phyloP scores from a whole-genome alignment of 192 early-diverging fungal species.

The Dispira simplex region DNA sequence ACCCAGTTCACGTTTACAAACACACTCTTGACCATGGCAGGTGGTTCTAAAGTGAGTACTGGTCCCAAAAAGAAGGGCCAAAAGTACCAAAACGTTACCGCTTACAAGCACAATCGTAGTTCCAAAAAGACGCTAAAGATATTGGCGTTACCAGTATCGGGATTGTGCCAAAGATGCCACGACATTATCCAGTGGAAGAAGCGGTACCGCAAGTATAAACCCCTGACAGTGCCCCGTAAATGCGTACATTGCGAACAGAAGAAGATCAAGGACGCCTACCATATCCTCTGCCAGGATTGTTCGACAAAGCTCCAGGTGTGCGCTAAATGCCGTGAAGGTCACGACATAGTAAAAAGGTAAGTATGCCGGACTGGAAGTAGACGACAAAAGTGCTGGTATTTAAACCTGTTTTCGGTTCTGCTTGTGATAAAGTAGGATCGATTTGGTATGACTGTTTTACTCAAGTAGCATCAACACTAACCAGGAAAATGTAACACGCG shows the following conservation, averaged over 20 bases:
- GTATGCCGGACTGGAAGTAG: neutral
- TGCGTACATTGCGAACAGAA: slow-evolving; percentile 63
- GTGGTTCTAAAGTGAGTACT: slow-evolving; percentile 20
- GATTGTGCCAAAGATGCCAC: slow-evolving; percentile 59
- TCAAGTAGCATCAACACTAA: neutral
- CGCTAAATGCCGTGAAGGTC: slow-evolving; percentile 71
- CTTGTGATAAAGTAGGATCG: neutral
- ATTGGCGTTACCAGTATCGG: slow-evolving; percentile 58
- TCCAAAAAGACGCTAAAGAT: slow-evolving; percentile 65
- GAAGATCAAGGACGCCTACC: slow-evolving; percentile 84
- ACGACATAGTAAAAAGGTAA: slow-evolving; percentile 40
- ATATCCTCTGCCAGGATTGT: slow-evolving; percentile 82
- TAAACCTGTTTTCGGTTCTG: neutral
- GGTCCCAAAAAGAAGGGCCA: slow-evolving; percentile 56
- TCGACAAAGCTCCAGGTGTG: slow-evolving; percentile 67
- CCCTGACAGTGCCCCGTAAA: slow-evolving; percentile 76
- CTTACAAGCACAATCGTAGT: slow-evolving; percentile 76
- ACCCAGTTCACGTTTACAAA: neutral
- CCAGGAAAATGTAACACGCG: neutral
- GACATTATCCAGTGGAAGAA: slow-evolving; percentile 74
- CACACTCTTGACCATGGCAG: neutral
- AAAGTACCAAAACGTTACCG: slow-evolving; percentile 80
- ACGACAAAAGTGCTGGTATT: neutral
- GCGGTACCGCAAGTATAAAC: slow-evolving; percentile 95
- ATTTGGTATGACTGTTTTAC: neutral